Evolutionary conservation across 2,329 filamentous ascomycete species (phyloP), one percentile per base, ranked within the genome.

Genomic region (Dothideomycetidae sp.): DNA sequence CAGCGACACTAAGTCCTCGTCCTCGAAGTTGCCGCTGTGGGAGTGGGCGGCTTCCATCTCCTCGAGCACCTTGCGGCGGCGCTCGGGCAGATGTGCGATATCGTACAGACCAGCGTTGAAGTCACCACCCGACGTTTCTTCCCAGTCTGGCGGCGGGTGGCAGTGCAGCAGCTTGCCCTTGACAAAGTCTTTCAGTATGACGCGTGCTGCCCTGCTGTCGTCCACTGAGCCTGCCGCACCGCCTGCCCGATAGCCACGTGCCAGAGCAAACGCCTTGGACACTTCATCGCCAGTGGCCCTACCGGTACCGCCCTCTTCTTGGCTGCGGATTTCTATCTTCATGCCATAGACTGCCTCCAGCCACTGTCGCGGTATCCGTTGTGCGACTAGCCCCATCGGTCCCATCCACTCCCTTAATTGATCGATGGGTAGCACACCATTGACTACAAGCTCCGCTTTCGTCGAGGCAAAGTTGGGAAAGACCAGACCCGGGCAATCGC

Each of bases 401-500:
- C 90, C 90, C 3, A 77, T 86, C 63, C 81, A 93, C 55, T 98
- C 90, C 44, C 90, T 75, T 49, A 96, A 70, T 60, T 98, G 90
- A 57, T 98, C 90, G 50, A 98, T 98, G 9, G 90, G 90, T 19
- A 98, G 68, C 13, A 98, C 75, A 54, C 90, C 90, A 54, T 88
- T 93, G 60, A 85, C 90, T 7, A 98, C 90, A 13, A 98, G 73
- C 53, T 98, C 90, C 28, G 83, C 90, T 61, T 96, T 96, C 32
- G 86, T 96, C 31, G 78, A 86, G 40, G 90, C 88, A 50, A 96
- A 98, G 62, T 96, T 96, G 50, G 90, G 86, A 58, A 98, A 96
- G 1, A 98, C 92, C 13, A 98, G 77, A 78, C 90, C 90, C 7
- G 90, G 90, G 54, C 90, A 98, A 75, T 98, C 90, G 60, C 90